Evolutionary conservation across 805 yeast species (phyloP).

Genomic region (Kodamaea fukazawae): DNA sequence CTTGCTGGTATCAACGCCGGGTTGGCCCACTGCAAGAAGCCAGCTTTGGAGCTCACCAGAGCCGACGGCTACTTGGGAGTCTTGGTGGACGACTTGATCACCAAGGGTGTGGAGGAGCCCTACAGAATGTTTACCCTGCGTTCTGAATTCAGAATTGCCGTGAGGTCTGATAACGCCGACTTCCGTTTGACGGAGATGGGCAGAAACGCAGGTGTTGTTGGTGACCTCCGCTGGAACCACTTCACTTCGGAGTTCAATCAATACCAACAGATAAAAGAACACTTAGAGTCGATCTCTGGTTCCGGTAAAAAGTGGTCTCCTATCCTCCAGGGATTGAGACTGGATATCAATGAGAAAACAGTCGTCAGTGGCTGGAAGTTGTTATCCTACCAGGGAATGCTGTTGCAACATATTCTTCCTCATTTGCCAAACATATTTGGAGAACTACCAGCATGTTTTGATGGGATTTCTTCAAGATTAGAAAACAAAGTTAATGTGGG

Average conservation of each 20-base stretch:
- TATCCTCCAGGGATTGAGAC: conserved; percentile 41
- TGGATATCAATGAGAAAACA: conserved; percentile 44
- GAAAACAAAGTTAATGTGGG: conserved; percentile 67
- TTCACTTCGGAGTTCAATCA: conserved; percentile 43
- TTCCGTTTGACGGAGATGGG: conserved; percentile 74
- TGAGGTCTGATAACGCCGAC: conserved; percentile 94
- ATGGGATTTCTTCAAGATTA: conserved; percentile 37
- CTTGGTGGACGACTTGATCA: conserved; percentile 86
- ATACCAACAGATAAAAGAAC: conserved; percentile 44
- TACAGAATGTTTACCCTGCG: conserved; percentile 97
- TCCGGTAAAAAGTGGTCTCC: conserved; percentile 67
- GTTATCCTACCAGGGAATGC: conserved; percentile 51
- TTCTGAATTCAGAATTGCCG: conserved; percentile 86
- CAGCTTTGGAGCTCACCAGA: conserved; percentile 56
- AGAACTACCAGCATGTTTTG: conserved; percentile 26
- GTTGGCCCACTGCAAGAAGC: conserved; percentile 41
- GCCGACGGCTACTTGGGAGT: conserved; percentile 92
- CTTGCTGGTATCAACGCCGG: conserved; percentile 97
- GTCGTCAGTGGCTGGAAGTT: conserved; percentile 65
- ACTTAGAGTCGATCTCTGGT: conserved; percentile 43
- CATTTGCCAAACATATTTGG: conserved; percentile 19
- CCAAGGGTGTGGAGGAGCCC: conserved; percentile 96
- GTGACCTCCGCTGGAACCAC: conserved; percentile 52
- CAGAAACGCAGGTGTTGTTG: conserved; percentile 60
- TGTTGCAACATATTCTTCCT: conserved; percentile 29